Evolutionary conservation across 169 alveolate species (phyloP).

Genomic region (Eimeria brunetti): DNA sequence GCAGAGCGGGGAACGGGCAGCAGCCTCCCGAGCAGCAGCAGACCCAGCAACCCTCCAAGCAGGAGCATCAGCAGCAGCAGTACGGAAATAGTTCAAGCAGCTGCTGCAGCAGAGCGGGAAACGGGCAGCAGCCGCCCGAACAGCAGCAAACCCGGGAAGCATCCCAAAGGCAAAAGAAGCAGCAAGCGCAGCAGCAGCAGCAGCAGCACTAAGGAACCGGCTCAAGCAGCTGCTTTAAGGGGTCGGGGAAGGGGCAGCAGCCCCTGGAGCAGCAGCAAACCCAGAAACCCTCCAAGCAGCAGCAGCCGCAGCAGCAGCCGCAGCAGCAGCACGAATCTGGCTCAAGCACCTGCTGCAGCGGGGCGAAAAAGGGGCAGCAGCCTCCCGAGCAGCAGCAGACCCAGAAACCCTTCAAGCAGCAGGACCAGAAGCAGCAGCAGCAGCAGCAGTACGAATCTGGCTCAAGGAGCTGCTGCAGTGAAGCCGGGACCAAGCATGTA

Average conservation of each 20-base stretch:
- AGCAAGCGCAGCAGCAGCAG: too few relatives aligned
- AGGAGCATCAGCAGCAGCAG: not conserved
- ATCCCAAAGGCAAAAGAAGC: not conserved
- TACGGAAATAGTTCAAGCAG: too few relatives aligned
- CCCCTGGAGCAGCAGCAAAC: not conserved
- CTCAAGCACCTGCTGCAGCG: not conserved
- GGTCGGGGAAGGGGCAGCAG: too few relatives aligned
- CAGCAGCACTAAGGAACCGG: conserved; percentile 18
- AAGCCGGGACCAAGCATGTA: too few relatives aligned
- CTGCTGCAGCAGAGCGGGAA: not conserved
- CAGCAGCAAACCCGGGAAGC: not conserved
- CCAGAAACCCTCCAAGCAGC: too few relatives aligned
- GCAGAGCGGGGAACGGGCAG: too few relatives aligned
- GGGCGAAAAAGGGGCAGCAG: not conserved
- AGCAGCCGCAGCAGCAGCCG: not conserved
- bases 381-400: too few relatives aligned
- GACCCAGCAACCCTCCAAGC: not conserved
- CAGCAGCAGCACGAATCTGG: too few relatives aligned
- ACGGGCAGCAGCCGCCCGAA: not conserved
- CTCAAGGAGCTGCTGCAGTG: too few relatives aligned
- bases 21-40: not conserved
- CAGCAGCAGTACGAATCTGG: not conserved
- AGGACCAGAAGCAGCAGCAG: conserved; percentile 28
- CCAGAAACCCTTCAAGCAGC: not conserved
- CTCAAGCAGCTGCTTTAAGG: too few relatives aligned